Evolutionary conservation across 164 flowering plant species (phyloP), one percentile per base, ranked within the genome.

Genomic region (Magnolia officinalis): DNA sequence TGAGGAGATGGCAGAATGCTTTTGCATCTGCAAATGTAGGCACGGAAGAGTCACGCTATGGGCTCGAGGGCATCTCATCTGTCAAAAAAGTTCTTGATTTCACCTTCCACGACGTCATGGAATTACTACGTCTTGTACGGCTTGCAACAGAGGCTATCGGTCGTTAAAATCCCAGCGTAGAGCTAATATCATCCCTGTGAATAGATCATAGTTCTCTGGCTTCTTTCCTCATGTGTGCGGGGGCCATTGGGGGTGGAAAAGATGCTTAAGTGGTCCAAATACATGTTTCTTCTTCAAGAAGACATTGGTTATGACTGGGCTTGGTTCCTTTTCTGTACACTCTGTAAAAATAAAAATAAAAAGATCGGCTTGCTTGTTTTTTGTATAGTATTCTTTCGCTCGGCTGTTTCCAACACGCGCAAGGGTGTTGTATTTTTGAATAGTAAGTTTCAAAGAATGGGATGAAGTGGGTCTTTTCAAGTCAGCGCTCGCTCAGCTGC

Each of bases 71-170:
- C 59, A 82, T 88, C 49, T 29, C 81, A 76, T 78, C 86, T 74
- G 83, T 90, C 61, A 90, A 80, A 72, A 88, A 78, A 75, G 98
- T 84, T n/a, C 74, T 93, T 77, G 96, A 95, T 79, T 90, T 88
- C 84, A 87, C 84, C 82, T 91, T 89, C 86, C 94, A 95, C 75
- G 93, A 95, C 77, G 83, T 93, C 16, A 90, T 85, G 26, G 89
- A 83, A 69, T 75, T 95, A 7, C 70, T 89, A 71, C 86, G 79
- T 68, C 83, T 90, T 81, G 92, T 90, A 63, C 85, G 86, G 87
- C 80, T 80, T 75, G 97, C 98, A 51, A 81, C 80, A 83, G 89
- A 87, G 79, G 86, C 88, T 63, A 84, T 88, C 76, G 81, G 83
- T 78, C 87, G 85, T 66, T 88, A 77, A 72, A 86, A 77, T 67